phyloP scores from a whole-genome alignment of 495 filamentous ascomycete genomes.

The Filosporella fistucella region DNA sequence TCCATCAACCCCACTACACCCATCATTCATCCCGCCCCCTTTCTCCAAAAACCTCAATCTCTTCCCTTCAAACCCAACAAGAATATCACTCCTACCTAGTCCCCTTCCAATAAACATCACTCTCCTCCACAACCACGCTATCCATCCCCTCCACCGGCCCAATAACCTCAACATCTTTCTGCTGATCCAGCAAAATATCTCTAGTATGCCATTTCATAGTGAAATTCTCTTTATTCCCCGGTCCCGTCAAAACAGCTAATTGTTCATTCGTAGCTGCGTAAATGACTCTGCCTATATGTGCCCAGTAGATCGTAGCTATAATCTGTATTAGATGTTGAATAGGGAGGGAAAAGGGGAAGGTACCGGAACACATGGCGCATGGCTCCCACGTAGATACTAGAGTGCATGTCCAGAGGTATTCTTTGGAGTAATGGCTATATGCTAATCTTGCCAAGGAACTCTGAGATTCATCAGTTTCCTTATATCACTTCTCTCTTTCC shows the following conservation, averaged over 20 bases:
- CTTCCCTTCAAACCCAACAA: too few species aligned
- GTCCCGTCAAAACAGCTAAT: slow-evolving; percentile 37
- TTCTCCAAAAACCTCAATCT: too few species aligned
- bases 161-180: slow-evolving; percentile 43
- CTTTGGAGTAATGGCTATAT: slow-evolving; percentile 43
- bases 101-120: slow-evolving; percentile 40
- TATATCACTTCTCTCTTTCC: slow-evolving; percentile 1
- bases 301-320: slow-evolving; percentile 41
- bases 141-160: slow-evolving; percentile 43
- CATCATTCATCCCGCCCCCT: too few species aligned
- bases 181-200: slow-evolving; percentile 37
- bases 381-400: slow-evolving; percentile 53
- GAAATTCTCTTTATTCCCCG: slow-evolving; percentile 47
- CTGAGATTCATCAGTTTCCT: slow-evolving; percentile 8
- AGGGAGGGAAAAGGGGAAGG: neutral
- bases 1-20: too few species aligned
- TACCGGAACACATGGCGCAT: slow-evolving; percentile 45
- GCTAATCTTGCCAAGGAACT: slow-evolving; percentile 43
- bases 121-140: slow-evolving; percentile 37
- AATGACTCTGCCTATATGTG: slow-evolving; percentile 49
- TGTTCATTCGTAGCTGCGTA: slow-evolving; percentile 48
- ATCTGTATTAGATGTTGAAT: neutral
- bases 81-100: too few species aligned
- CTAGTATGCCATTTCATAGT: slow-evolving; percentile 47
- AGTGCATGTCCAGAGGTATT: slow-evolving; percentile 44